Conservation (phyloP, 2,329 filamentous ascomycete genomes). For the Fusarium liriodendri region DNA sequence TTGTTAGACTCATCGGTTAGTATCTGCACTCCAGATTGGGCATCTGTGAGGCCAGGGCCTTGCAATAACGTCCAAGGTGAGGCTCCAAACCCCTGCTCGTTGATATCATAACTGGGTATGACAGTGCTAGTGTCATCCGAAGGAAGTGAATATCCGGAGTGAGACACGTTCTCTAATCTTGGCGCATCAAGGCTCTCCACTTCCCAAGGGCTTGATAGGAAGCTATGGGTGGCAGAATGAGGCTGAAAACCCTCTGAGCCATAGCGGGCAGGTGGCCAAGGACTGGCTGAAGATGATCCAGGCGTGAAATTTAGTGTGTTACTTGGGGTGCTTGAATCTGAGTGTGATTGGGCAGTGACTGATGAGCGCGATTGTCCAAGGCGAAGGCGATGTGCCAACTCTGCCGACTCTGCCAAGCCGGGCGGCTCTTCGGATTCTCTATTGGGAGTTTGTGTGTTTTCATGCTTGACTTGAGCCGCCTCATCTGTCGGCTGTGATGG, state of each 20-base stretch:
- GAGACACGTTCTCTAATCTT: background rate
- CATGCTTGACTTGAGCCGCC: background rate
- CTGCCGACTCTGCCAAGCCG: background rate
- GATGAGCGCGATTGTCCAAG: background rate
- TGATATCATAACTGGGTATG: background rate
- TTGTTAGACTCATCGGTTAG: background rate
- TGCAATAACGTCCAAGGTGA: background rate
- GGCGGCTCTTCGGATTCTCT: background rate
- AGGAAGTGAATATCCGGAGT: background rate
- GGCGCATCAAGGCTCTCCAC: background rate
- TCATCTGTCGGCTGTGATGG: background rate
- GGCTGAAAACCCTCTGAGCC: background rate
- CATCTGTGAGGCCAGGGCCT: background rate
- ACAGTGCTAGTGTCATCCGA: background rate
- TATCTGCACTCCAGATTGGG: background rate
- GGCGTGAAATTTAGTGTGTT: background rate
- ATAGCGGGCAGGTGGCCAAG: background rate
- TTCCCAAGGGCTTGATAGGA: background rate
- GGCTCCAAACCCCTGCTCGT: background rate
- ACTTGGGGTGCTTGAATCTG: background rate
- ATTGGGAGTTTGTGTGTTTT: background rate
- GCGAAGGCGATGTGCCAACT: background rate
- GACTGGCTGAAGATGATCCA: background rate
- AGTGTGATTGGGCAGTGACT: background rate
- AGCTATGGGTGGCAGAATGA: background rate